These are phyloP conservation scores for Aspergillus piperis DNA, from an alignment of 2,329 filamentous ascomycete genomes.

Conservation along the genomic window DNA sequence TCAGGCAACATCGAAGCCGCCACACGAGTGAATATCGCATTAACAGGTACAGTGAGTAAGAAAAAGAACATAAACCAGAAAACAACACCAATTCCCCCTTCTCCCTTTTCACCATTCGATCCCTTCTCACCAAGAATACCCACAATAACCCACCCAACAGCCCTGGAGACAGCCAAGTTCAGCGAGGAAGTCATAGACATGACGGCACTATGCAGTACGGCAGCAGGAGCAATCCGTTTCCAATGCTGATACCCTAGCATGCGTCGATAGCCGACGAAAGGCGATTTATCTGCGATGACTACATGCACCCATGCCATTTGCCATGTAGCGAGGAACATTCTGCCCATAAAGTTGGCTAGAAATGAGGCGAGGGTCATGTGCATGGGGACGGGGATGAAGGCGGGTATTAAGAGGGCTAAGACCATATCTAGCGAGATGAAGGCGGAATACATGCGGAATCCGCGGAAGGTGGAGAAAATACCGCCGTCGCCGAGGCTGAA, in stretches of 20 bases:
- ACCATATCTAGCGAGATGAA: slow-evolving; percentile 35
- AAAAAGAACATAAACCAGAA: slow-evolving; percentile 38
- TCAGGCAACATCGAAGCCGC: slow-evolving; percentile 84
- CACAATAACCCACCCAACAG: neutral
- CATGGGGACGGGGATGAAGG: slow-evolving; percentile 24
- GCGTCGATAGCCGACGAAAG: slow-evolving; percentile 66
- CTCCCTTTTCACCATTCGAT: neutral
- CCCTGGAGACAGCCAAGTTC: slow-evolving; percentile 46
- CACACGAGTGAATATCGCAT: slow-evolving; percentile 75
- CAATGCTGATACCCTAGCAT: slow-evolving; percentile 69
- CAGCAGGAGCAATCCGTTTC: slow-evolving; percentile 69
- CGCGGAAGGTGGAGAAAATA: slow-evolving; percentile 68
- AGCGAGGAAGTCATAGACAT: slow-evolving; percentile 50
- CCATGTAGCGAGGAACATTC: slow-evolving; percentile 66
- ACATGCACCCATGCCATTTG: slow-evolving; percentile 81
- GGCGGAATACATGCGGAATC: slow-evolving; percentile 55
- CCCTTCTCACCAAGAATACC: neutral
- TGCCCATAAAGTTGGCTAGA: slow-evolving; percentile 58
- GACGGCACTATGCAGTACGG: slow-evolving; percentile 61
- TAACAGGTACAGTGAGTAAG: slow-evolving; percentile 71
- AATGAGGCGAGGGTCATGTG: slow-evolving; percentile 46
- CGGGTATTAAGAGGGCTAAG: neutral
- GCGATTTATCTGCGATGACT: slow-evolving; percentile 70
- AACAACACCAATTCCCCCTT: neutral
- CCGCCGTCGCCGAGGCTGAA: slow-evolving; percentile 60